A percentile compares a stretch with the other conserved stretches of the same genome.
Conservation (phyloP, 352 stramenopile species). For the Phytophthora podocarpi region DNA sequence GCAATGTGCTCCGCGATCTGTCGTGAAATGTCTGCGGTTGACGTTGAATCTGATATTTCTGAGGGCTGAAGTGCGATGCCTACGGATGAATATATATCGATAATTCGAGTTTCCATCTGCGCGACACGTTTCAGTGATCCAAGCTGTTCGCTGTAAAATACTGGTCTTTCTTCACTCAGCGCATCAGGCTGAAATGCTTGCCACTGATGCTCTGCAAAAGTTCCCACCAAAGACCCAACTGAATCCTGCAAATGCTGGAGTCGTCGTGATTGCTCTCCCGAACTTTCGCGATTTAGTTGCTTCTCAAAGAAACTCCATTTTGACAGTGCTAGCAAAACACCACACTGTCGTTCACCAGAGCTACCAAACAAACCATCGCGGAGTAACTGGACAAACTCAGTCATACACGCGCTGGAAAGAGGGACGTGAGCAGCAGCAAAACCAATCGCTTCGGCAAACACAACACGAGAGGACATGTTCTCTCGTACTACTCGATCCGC, state of each 20-base stretch:
- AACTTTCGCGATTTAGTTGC: slow-evolving; percentile 2
- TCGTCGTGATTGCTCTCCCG: slow-evolving; percentile 5
- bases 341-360: slow-evolving; percentile 68
- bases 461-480: slow-evolving; percentile 42
- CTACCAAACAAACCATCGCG: slow-evolving; percentile 35
- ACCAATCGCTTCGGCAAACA: slow-evolving; percentile 64
- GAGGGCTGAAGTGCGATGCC: slow-evolving; percentile 35
- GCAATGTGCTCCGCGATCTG: slow-evolving; percentile 67
- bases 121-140: slow-evolving; percentile 50
- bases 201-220: slow-evolving; percentile 59
- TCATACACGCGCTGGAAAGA: slow-evolving; percentile 14
- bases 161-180: neutral
- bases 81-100: slow-evolving; percentile 49
- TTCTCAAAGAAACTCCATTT: slow-evolving; percentile 61
- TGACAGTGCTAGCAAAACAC: slow-evolving; percentile 51
- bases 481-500: slow-evolving; percentile 3
- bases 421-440: slow-evolving; percentile 45
- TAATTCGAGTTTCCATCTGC: slow-evolving; percentile 62
- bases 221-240: slow-evolving; percentile 32
- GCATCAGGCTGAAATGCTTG: slow-evolving; percentile 13
- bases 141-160: slow-evolving; percentile 62
- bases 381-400: slow-evolving; percentile 30
- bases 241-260: slow-evolving; percentile 28
- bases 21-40: slow-evolving; percentile 54
- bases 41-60: slow-evolving; percentile 8